phyloP scores from a whole-genome alignment of 495 filamentous ascomycete genomes.

The Lasiosphaeriaceae sp. region DNA sequence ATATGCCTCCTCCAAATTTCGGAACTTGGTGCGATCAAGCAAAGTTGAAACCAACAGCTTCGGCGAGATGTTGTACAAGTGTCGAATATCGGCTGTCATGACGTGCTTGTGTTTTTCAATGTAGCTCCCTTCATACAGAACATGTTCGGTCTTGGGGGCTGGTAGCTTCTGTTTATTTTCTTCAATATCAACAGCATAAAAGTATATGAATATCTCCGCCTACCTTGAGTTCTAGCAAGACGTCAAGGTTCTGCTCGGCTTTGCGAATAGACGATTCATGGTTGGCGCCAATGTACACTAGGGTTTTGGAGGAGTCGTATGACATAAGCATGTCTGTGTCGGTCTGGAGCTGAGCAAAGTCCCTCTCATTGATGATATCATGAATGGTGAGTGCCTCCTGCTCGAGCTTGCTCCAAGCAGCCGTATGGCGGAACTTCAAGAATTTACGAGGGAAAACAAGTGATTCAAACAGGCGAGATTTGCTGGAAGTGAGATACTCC shows the following conservation, averaged over 20 bases:
- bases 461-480: neutral
- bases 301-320: conserved; percentile 13
- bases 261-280: conserved; percentile 13
- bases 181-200: neutral
- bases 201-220: too few relatives aligned
- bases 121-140: conserved; percentile 37
- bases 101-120: neutral
- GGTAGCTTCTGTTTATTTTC: neutral
- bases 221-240: conserved; percentile 32
- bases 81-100: conserved; percentile 18
- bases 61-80: conserved; percentile 30
- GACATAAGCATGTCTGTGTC: conserved; percentile 26
- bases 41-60: conserved; percentile 8
- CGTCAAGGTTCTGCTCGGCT: conserved; percentile 33
- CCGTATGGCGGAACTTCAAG: conserved; percentile 1
- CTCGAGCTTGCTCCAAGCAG: conserved; percentile 19
- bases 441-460: neutral
- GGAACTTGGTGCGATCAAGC: conserved; percentile 3
- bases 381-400: conserved; percentile 3
- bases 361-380: conserved; percentile 15
- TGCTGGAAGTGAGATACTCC: neutral
- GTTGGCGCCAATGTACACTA: conserved; percentile 34
- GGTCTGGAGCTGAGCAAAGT: conserved; percentile 17
- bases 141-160: conserved; percentile 10
- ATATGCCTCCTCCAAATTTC: conserved; percentile 10